phyloP scores from a whole-genome alignment of 768 basidiomycete genomes.

The Suillus americanus region DNA sequence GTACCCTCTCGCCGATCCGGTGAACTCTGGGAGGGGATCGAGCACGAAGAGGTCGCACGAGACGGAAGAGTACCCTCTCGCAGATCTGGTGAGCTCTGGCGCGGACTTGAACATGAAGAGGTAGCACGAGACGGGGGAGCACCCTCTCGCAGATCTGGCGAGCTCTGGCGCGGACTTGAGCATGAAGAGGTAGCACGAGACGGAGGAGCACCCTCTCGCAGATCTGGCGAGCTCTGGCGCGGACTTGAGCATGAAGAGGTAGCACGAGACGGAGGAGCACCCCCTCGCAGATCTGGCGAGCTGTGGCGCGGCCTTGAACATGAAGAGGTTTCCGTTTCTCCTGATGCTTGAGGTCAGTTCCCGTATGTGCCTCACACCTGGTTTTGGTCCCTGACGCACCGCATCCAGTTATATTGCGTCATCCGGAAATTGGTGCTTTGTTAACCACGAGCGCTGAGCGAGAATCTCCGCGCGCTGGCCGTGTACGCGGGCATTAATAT shows the following conservation, averaged over 20 bases:
- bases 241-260: neutral
- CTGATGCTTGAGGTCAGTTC: neutral
- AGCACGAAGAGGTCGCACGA: neutral
- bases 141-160: neutral
- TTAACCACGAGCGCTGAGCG: neutral
- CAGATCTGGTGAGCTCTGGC: neutral
- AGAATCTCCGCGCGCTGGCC: neutral
- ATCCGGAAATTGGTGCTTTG: neutral
- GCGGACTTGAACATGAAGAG: neutral
- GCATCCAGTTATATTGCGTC: neutral
- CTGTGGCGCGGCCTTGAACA: slow-evolving; percentile 6
- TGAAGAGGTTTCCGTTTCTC: neutral
- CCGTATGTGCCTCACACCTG: neutral
- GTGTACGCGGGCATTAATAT: neutral
- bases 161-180: neutral
- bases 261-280: neutral
- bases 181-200: neutral
- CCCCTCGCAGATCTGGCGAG: neutral
- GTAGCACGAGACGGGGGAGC: neutral
- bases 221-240: neutral
- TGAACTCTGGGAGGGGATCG: neutral
- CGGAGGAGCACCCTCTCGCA: neutral
- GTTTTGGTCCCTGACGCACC: neutral
- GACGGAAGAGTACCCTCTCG: neutral
- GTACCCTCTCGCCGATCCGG: neutral